Conservation (phyloP, 352 stramenopile species). For the Bremia lactucae region DNA sequence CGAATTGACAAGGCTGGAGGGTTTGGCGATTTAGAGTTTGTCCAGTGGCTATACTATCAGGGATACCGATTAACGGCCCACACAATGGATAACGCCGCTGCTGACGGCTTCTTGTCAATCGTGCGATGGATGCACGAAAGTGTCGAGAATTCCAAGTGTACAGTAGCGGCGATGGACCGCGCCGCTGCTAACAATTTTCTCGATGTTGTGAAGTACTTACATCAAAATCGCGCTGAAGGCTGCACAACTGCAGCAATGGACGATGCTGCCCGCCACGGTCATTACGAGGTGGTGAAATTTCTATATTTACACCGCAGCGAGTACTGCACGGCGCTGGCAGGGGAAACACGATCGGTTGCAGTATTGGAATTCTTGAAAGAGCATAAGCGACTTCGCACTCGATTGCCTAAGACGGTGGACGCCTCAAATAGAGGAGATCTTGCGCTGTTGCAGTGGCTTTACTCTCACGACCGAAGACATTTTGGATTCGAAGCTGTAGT, state of each 20-base stretch:
- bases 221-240: slow-evolving; percentile 26
- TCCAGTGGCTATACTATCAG: slow-evolving; percentile 22
- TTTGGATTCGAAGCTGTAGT: slow-evolving; percentile 23
- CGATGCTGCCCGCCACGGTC: slow-evolving; percentile 21
- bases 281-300: slow-evolving; percentile 25
- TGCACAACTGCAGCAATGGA: slow-evolving; percentile 34
- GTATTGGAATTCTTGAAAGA: slow-evolving; percentile 29
- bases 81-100: slow-evolving; percentile 19
- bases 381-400: slow-evolving; percentile 18
- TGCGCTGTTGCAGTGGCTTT: slow-evolving; percentile 30
- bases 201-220: slow-evolving; percentile 21
- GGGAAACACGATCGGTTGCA: slow-evolving; percentile 18
- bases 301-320: slow-evolving; percentile 25
- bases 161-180: slow-evolving; percentile 21
- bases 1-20: slow-evolving; percentile 21
- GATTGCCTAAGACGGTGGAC: slow-evolving; percentile 15
- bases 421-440: slow-evolving; percentile 22
- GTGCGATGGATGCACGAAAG: slow-evolving; percentile 24
- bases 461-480: slow-evolving; percentile 19
- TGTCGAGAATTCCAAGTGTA: slow-evolving; percentile 9
- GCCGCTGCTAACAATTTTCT: slow-evolving; percentile 21
- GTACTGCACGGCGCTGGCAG: slow-evolving; percentile 21
- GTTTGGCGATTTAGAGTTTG: slow-evolving; percentile 21
- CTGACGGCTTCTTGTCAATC: slow-evolving; percentile 13
- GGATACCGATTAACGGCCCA: slow-evolving; percentile 21